A percentile compares a stretch with the other conserved stretches of the same genome.
phyloP scores from a whole-genome alignment of 1,284 basidiomycete species.

The Puccinia coronata region DNA sequence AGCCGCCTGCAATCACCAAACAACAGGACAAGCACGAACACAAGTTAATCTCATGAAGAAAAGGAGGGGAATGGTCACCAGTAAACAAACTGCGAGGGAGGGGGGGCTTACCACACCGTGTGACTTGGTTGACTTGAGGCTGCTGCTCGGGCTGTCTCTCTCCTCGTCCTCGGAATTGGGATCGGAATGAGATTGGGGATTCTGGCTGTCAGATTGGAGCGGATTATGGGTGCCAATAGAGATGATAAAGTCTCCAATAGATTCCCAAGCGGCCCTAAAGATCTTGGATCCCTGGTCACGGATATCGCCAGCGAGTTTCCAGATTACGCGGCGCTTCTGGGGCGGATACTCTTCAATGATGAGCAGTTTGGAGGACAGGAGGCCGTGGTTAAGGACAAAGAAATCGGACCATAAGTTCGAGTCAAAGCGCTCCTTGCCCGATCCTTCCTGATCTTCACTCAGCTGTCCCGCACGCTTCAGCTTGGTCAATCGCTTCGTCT shows the following conservation, averaged over 20 bases:
- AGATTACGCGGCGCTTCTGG: conserved; percentile 90
- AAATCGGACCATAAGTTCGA: conserved; percentile 76
- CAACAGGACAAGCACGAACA: too few species aligned
- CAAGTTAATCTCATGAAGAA: too few species aligned
- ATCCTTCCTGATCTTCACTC: conserved; percentile 62
- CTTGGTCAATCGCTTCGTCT: not conserved
- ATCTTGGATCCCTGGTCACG: conserved; percentile 88
- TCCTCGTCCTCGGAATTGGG: not conserved
- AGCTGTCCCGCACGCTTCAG: conserved; percentile 53
- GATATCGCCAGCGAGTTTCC: conserved; percentile 94
- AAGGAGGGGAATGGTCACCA: too few species aligned
- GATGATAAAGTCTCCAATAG: conserved; percentile 64
- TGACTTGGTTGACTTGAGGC: conserved; percentile 54
- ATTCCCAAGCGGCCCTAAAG: conserved; percentile 79
- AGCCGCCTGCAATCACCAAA: conserved; percentile 52
- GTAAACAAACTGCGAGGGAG: not conserved
- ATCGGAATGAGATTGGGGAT: not conserved
- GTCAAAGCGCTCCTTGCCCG: conserved; percentile 65
- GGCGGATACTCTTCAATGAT: conserved; percentile 92
- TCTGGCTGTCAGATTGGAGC: conserved; percentile 54
- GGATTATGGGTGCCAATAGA: conserved; percentile 60
- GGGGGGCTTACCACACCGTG: conserved; percentile 50
- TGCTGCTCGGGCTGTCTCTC: not conserved
- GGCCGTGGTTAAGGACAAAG: conserved; percentile 77
- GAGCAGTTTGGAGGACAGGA: conserved; percentile 84